Percentiles rank a stretch among this genome's conserved stretches.
phyloP scores from a whole-genome alignment of 2,329 filamentous ascomycete genomes.

The Leptoxyphium fumago region DNA sequence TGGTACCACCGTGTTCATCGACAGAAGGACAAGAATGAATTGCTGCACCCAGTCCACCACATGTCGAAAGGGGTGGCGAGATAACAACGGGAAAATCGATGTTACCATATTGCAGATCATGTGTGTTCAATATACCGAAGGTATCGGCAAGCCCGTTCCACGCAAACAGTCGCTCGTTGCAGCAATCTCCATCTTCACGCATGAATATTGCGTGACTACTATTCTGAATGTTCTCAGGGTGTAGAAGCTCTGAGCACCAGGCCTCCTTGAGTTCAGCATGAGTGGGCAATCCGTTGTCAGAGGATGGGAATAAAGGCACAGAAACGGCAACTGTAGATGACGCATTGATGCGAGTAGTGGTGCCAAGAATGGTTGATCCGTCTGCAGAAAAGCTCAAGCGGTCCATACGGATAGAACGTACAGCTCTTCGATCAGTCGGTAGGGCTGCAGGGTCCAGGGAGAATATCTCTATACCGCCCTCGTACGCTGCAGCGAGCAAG shows the following conservation, averaged over 20 bases:
- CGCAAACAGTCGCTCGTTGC: constrained; percentile 21
- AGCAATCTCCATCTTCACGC: constrained; percentile 15
- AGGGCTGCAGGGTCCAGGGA: constrained; percentile 49
- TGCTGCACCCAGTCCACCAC: constrained; percentile 22
- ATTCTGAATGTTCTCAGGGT: constrained; percentile 24
- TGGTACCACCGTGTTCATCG: constrained; percentile 22
- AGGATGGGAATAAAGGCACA: constrained; percentile 21
- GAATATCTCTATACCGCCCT: constrained; percentile 74
- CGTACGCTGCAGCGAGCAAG: constrained; percentile 73
- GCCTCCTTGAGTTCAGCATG: constrained; percentile 23
- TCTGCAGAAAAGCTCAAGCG: constrained; percentile 22
- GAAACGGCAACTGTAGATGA: constrained; percentile 21
- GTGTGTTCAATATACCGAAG: constrained; percentile 20
- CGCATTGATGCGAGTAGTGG: constrained; percentile 21
- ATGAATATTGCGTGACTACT: constrained; percentile 23
- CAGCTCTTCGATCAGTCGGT: constrained; percentile 21
- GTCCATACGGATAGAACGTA: constrained; percentile 21
- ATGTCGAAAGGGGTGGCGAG: constrained; percentile 21
- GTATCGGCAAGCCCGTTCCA: constrained; percentile 24
- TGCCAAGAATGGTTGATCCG: constrained; percentile 22
- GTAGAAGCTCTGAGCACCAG: constrained; percentile 23
- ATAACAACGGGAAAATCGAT: constrained; percentile 24
- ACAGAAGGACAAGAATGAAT: constrained; percentile 22
- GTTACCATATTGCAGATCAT: constrained; percentile 21
- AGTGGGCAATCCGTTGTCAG: constrained; percentile 15